phyloP scores from a whole-genome alignment of 2,329 filamentous ascomycete species.

The Pseudogymnoascus sp. region DNA sequence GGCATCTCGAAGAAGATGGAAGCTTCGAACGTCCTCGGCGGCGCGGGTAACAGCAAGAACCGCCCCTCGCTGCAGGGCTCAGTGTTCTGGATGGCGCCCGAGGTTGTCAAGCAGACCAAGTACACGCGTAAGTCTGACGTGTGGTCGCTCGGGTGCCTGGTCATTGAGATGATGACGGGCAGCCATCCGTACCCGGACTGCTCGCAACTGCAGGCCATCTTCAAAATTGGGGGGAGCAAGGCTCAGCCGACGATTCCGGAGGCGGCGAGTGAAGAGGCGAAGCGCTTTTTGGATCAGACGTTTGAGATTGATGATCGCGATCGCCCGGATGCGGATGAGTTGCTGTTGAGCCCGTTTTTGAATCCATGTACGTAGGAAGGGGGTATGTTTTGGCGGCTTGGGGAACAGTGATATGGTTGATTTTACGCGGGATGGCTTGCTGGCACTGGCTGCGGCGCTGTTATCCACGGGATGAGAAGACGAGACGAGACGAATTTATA shows the following conservation, averaged over 20 bases:
- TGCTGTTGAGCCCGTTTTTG: conserved; percentile 76
- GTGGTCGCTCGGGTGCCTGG: conserved; percentile 91
- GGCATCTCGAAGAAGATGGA: conserved; percentile 98
- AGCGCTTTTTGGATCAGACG: conserved; percentile 74
- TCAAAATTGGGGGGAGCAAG: conserved; percentile 88
- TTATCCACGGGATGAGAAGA: background rate
- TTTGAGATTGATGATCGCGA: conserved; percentile 95
- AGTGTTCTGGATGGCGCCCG: conserved; percentile 99
- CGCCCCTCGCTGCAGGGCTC: conserved; percentile 83
- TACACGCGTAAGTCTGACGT: conserved; percentile 99
- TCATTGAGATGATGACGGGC: conserved; percentile 99
- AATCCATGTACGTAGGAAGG: conserved; percentile 37
- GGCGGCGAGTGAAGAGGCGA: conserved; percentile 73
- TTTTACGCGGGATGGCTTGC: conserved; percentile 3
- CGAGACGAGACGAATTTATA: background rate
- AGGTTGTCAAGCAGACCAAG: conserved; percentile 94
- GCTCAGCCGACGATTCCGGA: conserved; percentile 84
- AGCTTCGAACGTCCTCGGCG: conserved; percentile 71
- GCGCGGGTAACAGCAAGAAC: conserved; percentile 57
- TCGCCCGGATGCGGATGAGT: conserved; percentile 82
- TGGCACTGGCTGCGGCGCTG: background rate
- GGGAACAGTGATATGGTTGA: background rate
- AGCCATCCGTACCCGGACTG: conserved; percentile 94
- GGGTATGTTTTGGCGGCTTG: background rate
- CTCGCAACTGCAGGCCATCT: conserved; percentile 94